Evolutionary conservation across 129 eudicot species (phyloP), one percentile per base, ranked within the genome.

Genomic region (Chrysanthemum lavandulifolium): DNA sequence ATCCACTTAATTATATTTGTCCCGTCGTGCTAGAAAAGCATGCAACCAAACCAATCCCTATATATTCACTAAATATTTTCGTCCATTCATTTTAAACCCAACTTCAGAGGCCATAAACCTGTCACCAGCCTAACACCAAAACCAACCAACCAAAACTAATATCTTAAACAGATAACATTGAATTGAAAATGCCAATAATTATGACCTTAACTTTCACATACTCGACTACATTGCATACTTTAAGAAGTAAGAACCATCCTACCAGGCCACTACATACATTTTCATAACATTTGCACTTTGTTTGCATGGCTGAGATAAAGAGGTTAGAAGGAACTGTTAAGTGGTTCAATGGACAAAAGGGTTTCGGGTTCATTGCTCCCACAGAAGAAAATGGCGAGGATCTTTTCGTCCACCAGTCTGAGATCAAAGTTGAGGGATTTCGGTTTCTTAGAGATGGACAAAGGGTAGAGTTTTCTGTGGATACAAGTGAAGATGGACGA

Each of bases 281-380:
- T 54, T 4, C 3, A 21, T 56, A 43, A 54, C n/a, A 27, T 75
- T 29, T 7, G 55, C 3, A 52, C 9, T 27, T 13, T 25, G 55
- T 73, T 69, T 58, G 60, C 75, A 80, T 80, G 83, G 83, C 59
- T 33, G 76, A 73, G 11, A 48, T 55, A 40, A 73, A 60, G 61
- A 80, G 75, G 60, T 80, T 61, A 3, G 76, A 74, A 67, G 83
- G 83, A 47, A 73, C 52, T 0, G 83, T 80, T 13, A 80, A 80
- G 75, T 80, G 83, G 83, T 80, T 80, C 76, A 80, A 76, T 54
- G 83, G 83, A 40, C 83, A 74, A 73, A 79, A 74, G 75, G 83
- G 83, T 73, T 80, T 68, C 19, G 83, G 83, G 61, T 80, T 80
- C 71, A 80, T 80, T 59, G 83, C 78, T 61, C 71, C 79, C 1